A percentile compares a stretch with the other conserved stretches of the same genome.
phyloP scores from a whole-genome alignment of 2,329 filamentous ascomycete genomes.

The Polychaeton citri region DNA sequence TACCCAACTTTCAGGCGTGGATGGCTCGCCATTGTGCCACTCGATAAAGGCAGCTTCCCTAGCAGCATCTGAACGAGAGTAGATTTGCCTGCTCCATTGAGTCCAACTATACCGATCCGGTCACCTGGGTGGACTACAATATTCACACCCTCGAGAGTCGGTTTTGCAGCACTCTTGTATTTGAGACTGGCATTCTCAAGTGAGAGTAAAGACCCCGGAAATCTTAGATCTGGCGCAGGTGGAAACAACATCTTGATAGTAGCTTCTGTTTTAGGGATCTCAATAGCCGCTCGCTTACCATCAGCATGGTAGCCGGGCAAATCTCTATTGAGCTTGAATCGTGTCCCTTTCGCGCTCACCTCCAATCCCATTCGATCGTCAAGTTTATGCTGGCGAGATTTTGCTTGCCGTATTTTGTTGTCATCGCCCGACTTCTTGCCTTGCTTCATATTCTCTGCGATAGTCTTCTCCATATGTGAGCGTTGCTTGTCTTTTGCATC shows the following conservation, averaged over 20 bases:
- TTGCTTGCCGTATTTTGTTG: conserved; percentile 75
- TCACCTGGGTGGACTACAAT: conserved; percentile 62
- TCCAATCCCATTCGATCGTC: conserved; percentile 70
- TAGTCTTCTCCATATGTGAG: conserved; percentile 66
- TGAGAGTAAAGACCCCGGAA: conserved; percentile 60
- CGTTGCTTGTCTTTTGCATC: conserved; percentile 71
- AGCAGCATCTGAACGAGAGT: conserved; percentile 61
- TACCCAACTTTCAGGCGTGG: conserved; percentile 58
- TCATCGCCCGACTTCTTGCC: conserved; percentile 69
- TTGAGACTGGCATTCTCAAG: conserved; percentile 56
- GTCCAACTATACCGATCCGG: conserved; percentile 59
- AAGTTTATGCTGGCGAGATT: conserved; percentile 70
- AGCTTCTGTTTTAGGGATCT: conserved; percentile 47
- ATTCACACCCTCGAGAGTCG: conserved; percentile 48
- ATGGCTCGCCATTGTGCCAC: conserved; percentile 52
- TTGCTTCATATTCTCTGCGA: conserved; percentile 58
- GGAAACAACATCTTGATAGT: conserved; percentile 33
- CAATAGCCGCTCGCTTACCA: conserved; percentile 51
- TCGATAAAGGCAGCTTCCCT: conserved; percentile 43
- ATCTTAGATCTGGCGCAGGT: conserved; percentile 54
- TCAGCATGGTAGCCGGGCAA: conserved; percentile 45
- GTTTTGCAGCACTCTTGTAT: conserved; percentile 36
- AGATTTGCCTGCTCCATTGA: conserved; percentile 74
- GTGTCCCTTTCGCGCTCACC: conserved; percentile 54
- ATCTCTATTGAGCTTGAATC: conserved; percentile 74